Evolutionary conservation across 371 early-diverging fungal species (phyloP).

Genomic region (Gilbertella persicaria): DNA sequence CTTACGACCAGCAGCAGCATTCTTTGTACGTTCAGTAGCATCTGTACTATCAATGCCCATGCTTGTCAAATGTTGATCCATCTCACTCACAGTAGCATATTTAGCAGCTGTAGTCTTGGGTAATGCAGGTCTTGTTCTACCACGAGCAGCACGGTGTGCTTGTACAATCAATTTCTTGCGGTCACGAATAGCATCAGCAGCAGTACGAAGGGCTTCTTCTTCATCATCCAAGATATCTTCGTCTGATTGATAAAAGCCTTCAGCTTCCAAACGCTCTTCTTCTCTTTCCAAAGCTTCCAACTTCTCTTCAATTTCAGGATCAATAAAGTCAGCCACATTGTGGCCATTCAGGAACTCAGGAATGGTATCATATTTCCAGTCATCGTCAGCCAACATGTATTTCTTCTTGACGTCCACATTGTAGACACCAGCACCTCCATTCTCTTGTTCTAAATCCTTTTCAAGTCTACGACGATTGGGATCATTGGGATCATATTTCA

Average conservation of each 20-base stretch:
- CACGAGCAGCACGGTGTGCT: constrained; percentile 71
- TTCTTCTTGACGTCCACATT: constrained; percentile 90
- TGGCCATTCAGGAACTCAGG: constrained; percentile 99
- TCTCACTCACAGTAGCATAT: constrained; percentile 51
- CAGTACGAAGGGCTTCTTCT: constrained; percentile 72
- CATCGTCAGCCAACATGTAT: constrained; percentile 82
- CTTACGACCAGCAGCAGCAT: constrained; percentile 57
- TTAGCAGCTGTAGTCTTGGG: constrained; percentile 59
- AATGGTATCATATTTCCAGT: constrained; percentile 98
- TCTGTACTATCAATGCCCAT: constrained; percentile 64
- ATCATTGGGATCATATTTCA: constrained; percentile 81
- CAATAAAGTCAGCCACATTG: constrained; percentile 99
- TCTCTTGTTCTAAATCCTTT: constrained; percentile 86
- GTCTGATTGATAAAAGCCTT: constrained; percentile 93
- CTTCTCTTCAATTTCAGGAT: constrained; percentile 96
- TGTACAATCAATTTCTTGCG: constrained; percentile 83
- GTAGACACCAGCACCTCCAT: constrained; percentile 97
- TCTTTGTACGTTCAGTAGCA: constrained; percentile 56
- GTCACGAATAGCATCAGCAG: constrained; percentile 83
- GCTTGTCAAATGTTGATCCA: constrained; percentile 59
- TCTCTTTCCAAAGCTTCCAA: constrained; percentile 96
- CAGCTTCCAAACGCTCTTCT: constrained; percentile 90
- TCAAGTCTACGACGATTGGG: constrained; percentile 85
- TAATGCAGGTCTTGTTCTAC: constrained; percentile 66
- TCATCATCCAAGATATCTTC: constrained; percentile 75